Evolutionary conservation across 192 early-diverging fungal genomes (phyloP), one percentile per base, ranked within the genome.

Genomic region (Martensiomyces pterosporus): DNA sequence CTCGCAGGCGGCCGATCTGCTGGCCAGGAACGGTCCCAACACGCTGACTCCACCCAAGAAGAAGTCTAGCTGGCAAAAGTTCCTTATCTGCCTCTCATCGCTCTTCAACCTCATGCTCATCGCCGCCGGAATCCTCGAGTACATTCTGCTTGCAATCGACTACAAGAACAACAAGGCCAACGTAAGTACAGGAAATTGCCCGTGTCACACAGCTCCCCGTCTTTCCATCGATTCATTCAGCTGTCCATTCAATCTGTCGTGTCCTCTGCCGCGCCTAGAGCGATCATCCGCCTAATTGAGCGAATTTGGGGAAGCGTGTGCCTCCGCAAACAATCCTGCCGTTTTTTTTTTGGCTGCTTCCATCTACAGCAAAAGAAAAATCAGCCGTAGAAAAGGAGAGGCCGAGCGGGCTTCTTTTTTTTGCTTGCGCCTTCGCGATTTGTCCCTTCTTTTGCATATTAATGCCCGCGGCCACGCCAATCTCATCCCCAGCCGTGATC

Each of bases 71-170:
- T 55, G 90, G 36, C 52, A 90, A 26, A 82, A 83, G 46, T 98
- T 83, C 60, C 44, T 94, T 15, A 71, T 87, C 42, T 86, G 80
- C 58, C 60, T 98, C 24, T 41, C 74, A 12, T 81, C 80, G 22
- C 65, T 94, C 9, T 98, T 98, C 78, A 98, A 98, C 68, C 49
- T 95, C 33, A 69, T 98, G 70, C 73, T 98, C 47, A 82, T 93
- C 24, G 60, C 85, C 24, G 79, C 89, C 21, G 94, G 87, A 75
- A 66, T 93, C 47, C 79, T 86, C 13, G 75, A 85, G 50, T 95
- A 89, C 50, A 80, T 93, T 27, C 55, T 97, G 50, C 69, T 87
- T 22, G 85, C 46, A 24, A 87, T 97, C 47, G 88, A 97, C 55
- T 80, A 72, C 19, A 45, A 73, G 18, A 62, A 43, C 19, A 97